Evolutionary conservation across 2,329 filamentous ascomycete genomes (phyloP), one percentile per base, ranked within the genome.

Genomic region (Fusarium duplospermum): DNA sequence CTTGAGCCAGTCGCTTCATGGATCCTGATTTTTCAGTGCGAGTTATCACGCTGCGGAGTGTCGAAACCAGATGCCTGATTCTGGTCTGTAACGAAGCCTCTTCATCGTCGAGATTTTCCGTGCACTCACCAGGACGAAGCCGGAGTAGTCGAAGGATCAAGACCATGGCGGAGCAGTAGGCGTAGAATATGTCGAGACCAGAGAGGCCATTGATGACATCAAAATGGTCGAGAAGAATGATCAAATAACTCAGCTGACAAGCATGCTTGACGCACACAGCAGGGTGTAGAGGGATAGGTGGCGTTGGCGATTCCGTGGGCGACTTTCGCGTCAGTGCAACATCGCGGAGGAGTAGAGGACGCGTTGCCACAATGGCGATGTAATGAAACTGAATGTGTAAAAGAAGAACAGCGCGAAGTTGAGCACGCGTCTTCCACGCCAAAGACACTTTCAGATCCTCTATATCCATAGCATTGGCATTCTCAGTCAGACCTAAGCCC

Each of bases 121-220:
- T 50, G 0, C 20, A 22, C 4, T 64, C 63, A 0, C 59, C 67
- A 1, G 67, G 70, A 0, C 62, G 56, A 11, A 74, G 8, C 13
- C 70, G 56, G 1, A 76, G 65, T 11, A 75, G 24, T 3, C 73
- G n/a, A 2, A 75, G 59, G 4, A 76, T 76, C 0, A 75, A 11
- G 0, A 80, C 74, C 79, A 83, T 82, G 2, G 77, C 77, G 2
- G 80, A 78, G 50, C 79, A 82, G 66, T 82, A 82, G 36, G 79
- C 76, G 60, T 83, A 83, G 38, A 82, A 83, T 3, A 82, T 74
- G 33, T 83, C 82, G 0, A 82, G 72, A 2, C 81, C 81, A 1
- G 81, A 81, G 9, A 81, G 71, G 1, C 82, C 81, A 57, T 82
- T 81, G 8, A 83, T 59, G 1, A 81, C 74, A 22, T 78, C 73